Conservation (phyloP, 495 filamentous ascomycete species). For the Endocarpon pusillum region DNA sequence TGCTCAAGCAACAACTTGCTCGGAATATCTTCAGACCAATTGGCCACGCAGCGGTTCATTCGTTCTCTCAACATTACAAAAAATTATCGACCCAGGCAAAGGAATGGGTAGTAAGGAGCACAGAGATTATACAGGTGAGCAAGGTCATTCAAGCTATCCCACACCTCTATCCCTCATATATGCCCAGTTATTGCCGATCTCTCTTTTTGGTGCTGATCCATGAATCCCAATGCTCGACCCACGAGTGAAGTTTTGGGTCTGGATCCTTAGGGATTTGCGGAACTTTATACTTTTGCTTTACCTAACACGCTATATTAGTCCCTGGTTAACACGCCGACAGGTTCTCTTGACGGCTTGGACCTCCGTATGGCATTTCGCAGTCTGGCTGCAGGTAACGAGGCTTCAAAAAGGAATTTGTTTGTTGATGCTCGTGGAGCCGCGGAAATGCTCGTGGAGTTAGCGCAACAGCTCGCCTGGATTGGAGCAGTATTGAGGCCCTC, state of each 20-base stretch:
- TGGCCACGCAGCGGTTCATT: slow-evolving; percentile 8
- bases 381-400: no score
- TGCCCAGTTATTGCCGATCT: no score
- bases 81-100: neutral
- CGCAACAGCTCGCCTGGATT: slow-evolving; percentile 10
- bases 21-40: slow-evolving; percentile 6
- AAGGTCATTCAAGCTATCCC: neutral
- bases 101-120: neutral
- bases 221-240: no score
- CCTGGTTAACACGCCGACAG: no score
- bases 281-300: no score
- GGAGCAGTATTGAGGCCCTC: slow-evolving; percentile 10
- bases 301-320: no score
- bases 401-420: no score
- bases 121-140: neutral
- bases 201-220: no score
- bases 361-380: neutral
- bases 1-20: slow-evolving; percentile 13
- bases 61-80: slow-evolving; percentile 1
- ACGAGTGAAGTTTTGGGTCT: no score
- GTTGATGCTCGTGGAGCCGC: no score
- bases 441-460: slow-evolving; percentile 2
- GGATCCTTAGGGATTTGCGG: no score
- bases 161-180: neutral
- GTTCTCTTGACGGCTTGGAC: neutral